Percentiles rank a stretch among this genome's conserved stretches.
phyloP scores from a whole-genome alignment of 352 stramenopile genomes.

The Pythium plurisporium region DNA sequence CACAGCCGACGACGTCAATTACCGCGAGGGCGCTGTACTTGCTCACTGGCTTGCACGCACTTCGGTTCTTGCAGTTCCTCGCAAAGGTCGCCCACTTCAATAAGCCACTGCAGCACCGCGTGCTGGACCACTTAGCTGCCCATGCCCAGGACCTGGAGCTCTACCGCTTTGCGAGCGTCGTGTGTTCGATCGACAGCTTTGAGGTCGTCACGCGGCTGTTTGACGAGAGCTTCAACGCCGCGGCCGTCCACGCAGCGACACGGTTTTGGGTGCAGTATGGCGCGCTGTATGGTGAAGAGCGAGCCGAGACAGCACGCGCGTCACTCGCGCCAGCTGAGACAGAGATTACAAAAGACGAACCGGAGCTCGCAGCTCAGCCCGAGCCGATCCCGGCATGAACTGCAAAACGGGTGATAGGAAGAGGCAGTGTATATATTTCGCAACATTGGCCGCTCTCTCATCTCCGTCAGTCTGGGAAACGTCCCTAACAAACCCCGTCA shows the following conservation, averaged over 20 bases:
- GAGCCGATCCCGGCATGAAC: too few species aligned
- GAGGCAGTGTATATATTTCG: too few species aligned
- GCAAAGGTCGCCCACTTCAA: slow-evolving; percentile 64
- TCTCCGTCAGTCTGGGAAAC: too few species aligned
- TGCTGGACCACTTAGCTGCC: slow-evolving; percentile 39
- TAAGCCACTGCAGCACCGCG: slow-evolving; percentile 38
- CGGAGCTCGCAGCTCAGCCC: too few species aligned
- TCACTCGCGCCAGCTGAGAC: neutral
- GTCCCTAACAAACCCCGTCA: too few species aligned
- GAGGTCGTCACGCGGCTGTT: slow-evolving; percentile 36
- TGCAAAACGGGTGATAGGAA: too few species aligned
- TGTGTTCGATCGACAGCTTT: slow-evolving; percentile 44
- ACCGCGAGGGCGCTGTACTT: slow-evolving; percentile 39
- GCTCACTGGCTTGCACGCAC: slow-evolving; percentile 46
- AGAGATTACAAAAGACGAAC: neutral
- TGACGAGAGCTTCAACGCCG: slow-evolving; percentile 26
- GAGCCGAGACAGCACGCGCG: slow-evolving; percentile 17
- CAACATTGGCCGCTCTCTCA: too few species aligned
- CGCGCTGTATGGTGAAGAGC: slow-evolving; percentile 35
- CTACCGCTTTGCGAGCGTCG: slow-evolving; percentile 41
- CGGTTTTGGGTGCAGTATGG: slow-evolving; percentile 58
- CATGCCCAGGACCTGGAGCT: slow-evolving; percentile 43
- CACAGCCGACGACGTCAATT: neutral
- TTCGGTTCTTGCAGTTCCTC: slow-evolving; percentile 67
- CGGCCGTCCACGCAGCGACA: slow-evolving; percentile 20